phyloP scores from a whole-genome alignment of 23 red algal genomes.

The Agarophyton chilense region DNA sequence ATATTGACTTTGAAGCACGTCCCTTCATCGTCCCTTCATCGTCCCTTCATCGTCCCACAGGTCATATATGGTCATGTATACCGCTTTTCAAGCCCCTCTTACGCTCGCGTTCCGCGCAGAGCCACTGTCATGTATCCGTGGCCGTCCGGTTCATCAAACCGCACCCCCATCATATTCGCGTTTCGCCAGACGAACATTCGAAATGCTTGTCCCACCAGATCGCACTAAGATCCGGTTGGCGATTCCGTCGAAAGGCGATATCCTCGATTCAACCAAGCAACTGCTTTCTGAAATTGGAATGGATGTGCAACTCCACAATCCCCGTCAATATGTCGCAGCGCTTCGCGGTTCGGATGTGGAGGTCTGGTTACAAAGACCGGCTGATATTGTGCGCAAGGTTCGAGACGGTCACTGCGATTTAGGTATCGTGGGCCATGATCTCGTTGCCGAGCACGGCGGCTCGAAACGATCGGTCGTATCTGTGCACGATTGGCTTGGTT shows the following conservation, averaged over 20 bases:
- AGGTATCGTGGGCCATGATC: slow-evolving; percentile 90
- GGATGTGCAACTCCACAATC: slow-evolving; percentile 85
- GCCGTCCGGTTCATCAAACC: neutral
- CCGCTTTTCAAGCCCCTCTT: neutral
- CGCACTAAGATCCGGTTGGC: slow-evolving; percentile 80
- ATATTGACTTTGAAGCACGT: neutral
- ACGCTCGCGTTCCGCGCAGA: neutral
- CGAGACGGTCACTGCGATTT: slow-evolving; percentile 92
- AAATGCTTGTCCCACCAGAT: neutral
- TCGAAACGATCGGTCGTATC: slow-evolving; percentile 35
- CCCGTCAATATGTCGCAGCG: slow-evolving; percentile 89
- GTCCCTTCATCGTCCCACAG: no score
- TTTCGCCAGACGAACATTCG: no score
- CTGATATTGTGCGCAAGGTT: slow-evolving; percentile 97
- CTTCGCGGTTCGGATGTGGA: slow-evolving; percentile 81
- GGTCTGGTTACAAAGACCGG: slow-evolving; percentile 96
- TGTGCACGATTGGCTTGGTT: slow-evolving; percentile 89
- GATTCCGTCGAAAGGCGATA: slow-evolving; percentile 96
- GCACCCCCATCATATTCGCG: neutral
- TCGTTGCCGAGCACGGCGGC: slow-evolving; percentile 91
- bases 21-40: neutral
- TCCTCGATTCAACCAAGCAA: slow-evolving; percentile 57
- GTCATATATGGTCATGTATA: neutral
- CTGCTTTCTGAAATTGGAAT: slow-evolving; percentile 82
- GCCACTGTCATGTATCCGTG: neutral